These are phyloP conservation scores for Pholiota microspora DNA, from an alignment of 768 basidiomycete genomes.

Conservation along the genomic window DNA sequence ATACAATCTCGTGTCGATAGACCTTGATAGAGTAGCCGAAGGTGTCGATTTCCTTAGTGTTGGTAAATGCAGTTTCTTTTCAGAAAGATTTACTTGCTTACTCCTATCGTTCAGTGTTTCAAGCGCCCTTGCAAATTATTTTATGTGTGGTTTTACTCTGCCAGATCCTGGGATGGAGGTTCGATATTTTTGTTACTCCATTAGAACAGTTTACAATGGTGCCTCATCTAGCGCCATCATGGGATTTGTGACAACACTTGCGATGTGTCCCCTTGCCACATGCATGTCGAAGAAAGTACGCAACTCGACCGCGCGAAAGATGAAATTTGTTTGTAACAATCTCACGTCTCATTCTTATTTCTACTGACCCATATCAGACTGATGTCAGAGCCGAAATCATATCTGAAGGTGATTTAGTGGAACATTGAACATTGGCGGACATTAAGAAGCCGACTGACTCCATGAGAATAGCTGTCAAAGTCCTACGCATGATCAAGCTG, in stretches of 20 bases:
- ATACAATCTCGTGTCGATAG: background rate
- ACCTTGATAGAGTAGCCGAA: background rate
- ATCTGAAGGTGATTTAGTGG: background rate
- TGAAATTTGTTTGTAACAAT: background rate
- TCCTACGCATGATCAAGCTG: background rate
- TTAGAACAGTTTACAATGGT: background rate
- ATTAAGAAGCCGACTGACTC: no score
- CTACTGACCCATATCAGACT: background rate
- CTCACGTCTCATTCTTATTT: background rate
- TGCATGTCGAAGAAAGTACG: background rate
- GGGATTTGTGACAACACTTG: background rate
- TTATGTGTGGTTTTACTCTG: background rate
- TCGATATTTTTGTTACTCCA: background rate
- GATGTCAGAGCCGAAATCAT: background rate
- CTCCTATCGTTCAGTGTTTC: background rate
- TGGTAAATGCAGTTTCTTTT: background rate
- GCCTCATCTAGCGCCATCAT: background rate
- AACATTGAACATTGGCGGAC: background rate
- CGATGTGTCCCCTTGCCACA: background rate
- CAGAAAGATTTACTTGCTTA: background rate
- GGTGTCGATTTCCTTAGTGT: conserved; percentile 1
- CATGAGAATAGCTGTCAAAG: background rate
- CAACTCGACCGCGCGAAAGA: background rate
- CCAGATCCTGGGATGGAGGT: background rate
- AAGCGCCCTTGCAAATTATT: background rate